These are phyloP conservation scores for Seminavis robusta DNA, from an alignment of 108 stramenopile species.

Conservation along the genomic window DNA sequence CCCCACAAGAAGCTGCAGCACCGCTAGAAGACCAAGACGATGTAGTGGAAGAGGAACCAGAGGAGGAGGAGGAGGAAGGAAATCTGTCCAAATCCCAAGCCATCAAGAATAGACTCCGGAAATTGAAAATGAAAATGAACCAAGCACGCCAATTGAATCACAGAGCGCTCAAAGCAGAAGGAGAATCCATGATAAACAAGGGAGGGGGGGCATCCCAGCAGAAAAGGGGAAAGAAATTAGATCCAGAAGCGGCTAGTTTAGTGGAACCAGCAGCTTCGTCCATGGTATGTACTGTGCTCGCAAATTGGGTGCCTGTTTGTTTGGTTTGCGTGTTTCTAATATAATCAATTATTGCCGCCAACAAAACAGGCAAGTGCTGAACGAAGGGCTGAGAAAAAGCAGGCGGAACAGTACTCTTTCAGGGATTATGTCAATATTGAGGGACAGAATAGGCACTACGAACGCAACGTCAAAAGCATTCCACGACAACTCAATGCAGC, in stretches of 20 bases:
- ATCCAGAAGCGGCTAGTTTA: no score
- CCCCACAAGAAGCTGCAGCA: background rate
- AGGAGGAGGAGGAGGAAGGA: background rate
- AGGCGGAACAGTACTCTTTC: slow-evolving; percentile 23
- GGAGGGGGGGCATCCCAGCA: no score
- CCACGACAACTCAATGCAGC: slow-evolving; percentile 14
- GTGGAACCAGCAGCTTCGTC: no score
- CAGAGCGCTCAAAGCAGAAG: slow-evolving; percentile 72
- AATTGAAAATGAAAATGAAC: slow-evolving; percentile 82
- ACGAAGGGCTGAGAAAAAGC: background rate
- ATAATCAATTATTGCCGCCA: background rate
- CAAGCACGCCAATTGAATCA: slow-evolving; percentile 84
- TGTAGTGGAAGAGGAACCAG: background rate
- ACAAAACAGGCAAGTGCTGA: background rate
- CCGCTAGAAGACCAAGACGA: background rate
- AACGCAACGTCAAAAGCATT: slow-evolving; percentile 64
- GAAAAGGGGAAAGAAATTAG: no score
- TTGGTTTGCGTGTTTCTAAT: no score
- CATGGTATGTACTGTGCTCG: no score
- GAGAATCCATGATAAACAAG: no score
- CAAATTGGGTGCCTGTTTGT: no score
- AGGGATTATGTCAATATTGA: slow-evolving; percentile 82
- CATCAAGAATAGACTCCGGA: slow-evolving; percentile 38
- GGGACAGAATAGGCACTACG: slow-evolving; percentile 76
- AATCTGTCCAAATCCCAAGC: background rate